Base-by-base conservation (phyloP, 108 stramenopile species). In the Seminavis robusta region DNA sequence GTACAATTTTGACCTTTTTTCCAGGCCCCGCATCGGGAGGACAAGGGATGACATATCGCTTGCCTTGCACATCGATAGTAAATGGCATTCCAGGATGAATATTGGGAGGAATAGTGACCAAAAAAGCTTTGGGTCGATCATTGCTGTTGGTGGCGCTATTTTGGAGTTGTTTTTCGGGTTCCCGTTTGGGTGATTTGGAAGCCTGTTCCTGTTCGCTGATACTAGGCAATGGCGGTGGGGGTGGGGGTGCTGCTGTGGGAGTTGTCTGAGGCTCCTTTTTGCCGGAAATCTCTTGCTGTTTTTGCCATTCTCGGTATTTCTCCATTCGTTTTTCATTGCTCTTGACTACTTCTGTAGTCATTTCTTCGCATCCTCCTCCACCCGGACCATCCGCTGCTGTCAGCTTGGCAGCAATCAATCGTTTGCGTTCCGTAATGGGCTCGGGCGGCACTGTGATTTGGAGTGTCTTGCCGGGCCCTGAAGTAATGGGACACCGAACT, bases 31-130 rank as follows among this genome's bases (percentile, higher is more conserved):
- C 94, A 64, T 84, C 84, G 8, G 49, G 68, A 13, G 95, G 95
- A 73, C 90, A 92, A 1, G 92, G 92, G 0, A 96, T 88, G 81
- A 87, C 86, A 34, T 94, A 51, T 42, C 84, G 70, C 51, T 94
- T 88, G 26, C 90, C 90, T 16, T 67, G 56, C 30, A 92, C 79
- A 6, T 71, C 83, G n/a, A 94, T 86, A 5, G 81, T 76, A 56
- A 96, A 96, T 50, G 84, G 83, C 36, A 72, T 42, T 26, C 88
- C 85, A n/a, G 67, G 67, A 1, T 71, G 56, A 10, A 80, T 73
- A 7, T 77, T 80, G 17, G 69, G 61, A 3, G 89, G 89, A 52
- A 94, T 87, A 2, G 59, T 61, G 0, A 90, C 85, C 80, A 86
- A 84, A 63, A 84, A 94, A 7, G 92, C 84, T 31, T 72, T 63